Evolutionary conservation across 306 rosid species (phyloP), one percentile per base, ranked within the genome.

Genomic region (Chamaecrista fasciculata): DNA sequence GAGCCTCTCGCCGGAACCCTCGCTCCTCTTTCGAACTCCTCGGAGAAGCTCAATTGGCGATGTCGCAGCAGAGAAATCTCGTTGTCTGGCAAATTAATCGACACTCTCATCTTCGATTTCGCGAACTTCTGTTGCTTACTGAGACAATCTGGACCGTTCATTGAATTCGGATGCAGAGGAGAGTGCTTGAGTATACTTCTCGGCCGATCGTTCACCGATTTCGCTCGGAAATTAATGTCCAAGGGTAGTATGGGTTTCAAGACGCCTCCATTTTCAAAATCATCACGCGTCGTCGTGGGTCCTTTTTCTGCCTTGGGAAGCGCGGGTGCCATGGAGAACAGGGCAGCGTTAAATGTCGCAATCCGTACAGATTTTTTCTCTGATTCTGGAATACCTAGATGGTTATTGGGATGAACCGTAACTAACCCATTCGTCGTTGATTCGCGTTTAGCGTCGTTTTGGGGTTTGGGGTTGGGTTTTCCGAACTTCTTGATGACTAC

Each of bases 261-360:
- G 24, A 34, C 24, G n/a, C 52, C 77, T 2, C 76, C 85, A 29
- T 82, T 79, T 46, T 74, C 79, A 28, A 46, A 59, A 25, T 58
- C 79, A 47, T 68, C 48, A 50, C 67, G 26, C 64, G 33, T 58
- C 79, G 47, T 68, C 48, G 56, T 70, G 26, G 26, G 37, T 0
- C 19, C 33, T 31, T 73, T 85, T 26, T 74, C 81, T 12, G 62
- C 18, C 4, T 19, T 60, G 0, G 98, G 93, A 43, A 85, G 84
- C 3, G 92, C 89, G 19, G 96, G 88, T 7, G 93, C 98, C 98
- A 93, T 88, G 65, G 94, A 88, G 76, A 90, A 90, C 40, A 91
- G 87, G 46, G 98, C 98, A n/a, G 97, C 98, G 73, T 90, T 94
- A 51, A 94, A 90, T 3, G 97, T 88, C 0, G 97, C 98, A 10